phyloP scores from a whole-genome alignment of 768 basidiomycete genomes.

The Coprinopsis strossmayeri region DNA sequence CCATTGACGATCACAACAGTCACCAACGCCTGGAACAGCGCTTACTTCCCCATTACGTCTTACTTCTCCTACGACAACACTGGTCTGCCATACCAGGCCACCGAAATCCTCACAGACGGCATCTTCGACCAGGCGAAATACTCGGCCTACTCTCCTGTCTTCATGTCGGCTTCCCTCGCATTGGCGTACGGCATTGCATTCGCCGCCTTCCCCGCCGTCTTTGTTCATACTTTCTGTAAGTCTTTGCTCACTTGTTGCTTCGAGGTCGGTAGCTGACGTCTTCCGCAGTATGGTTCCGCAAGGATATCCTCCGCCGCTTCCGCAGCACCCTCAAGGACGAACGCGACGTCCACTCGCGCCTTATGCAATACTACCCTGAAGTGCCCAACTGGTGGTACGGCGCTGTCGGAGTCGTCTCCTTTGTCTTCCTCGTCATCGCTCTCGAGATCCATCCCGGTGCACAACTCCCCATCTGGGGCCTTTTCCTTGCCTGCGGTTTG shows the following conservation, averaged over 20 bases:
- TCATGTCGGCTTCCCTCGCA: slow-evolving; percentile 60
- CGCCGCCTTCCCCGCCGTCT: slow-evolving; percentile 63
- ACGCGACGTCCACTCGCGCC: slow-evolving; percentile 75
- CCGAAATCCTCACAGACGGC: slow-evolving; percentile 53
- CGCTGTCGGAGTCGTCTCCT: slow-evolving; percentile 42
- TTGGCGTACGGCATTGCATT: slow-evolving; percentile 72
- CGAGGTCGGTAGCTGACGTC: background rate
- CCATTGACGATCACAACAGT: slow-evolving; percentile 30
- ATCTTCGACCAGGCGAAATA: slow-evolving; percentile 63
- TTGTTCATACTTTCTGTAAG: slow-evolving; percentile 62
- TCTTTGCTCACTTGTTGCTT: background rate
- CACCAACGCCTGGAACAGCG: slow-evolving; percentile 63
- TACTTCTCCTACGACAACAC: slow-evolving; percentile 66
- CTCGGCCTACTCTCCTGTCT: slow-evolving; percentile 72
- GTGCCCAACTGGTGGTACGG: slow-evolving; percentile 76
- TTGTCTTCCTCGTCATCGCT: slow-evolving; percentile 56
- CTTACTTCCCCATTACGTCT: slow-evolving; percentile 70
- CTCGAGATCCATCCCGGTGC: slow-evolving; percentile 65
- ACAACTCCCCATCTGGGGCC: slow-evolving; percentile 74
- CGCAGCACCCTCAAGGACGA: slow-evolving; percentile 63
- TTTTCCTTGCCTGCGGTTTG: slow-evolving; percentile 46
- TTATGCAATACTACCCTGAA: slow-evolving; percentile 76
- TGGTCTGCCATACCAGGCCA: slow-evolving; percentile 57
- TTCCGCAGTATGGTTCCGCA: slow-evolving; percentile 63
- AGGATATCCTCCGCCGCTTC: slow-evolving; percentile 68